A percentile compares a stretch with the other conserved stretches of the same genome.
Evolutionary conservation across 2,329 filamentous ascomycete species (phyloP).

Genomic region (Hymenotorrendiella dingleyae): DNA sequence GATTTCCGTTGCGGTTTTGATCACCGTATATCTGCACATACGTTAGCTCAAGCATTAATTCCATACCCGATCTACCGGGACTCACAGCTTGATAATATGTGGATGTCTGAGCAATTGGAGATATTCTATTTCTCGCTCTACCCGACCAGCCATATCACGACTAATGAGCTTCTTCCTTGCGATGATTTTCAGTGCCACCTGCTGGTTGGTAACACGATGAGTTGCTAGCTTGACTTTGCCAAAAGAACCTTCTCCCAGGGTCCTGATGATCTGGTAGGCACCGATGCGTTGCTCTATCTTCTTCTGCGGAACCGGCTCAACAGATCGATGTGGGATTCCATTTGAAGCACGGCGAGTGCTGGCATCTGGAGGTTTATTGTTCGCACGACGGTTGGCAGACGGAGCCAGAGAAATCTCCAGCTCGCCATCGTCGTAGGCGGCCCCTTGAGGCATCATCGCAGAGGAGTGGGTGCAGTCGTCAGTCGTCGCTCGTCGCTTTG

Average conservation of each 20-base stretch:
- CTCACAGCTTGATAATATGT: conserved; percentile 96
- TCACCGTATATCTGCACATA: conserved; percentile 74
- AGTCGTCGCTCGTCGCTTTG: conserved; percentile 12
- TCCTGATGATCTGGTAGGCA: conserved; percentile 85
- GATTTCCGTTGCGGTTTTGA: conserved; percentile 89
- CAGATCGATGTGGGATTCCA: conserved; percentile 17
- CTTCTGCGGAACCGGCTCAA: conserved; percentile 28
- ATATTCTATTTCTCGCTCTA: conserved; percentile 97
- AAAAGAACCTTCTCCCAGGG: conserved; percentile 93
- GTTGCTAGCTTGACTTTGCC: conserved; percentile 97
- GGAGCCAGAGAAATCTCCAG: conserved; percentile 70
- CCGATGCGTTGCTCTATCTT: conserved; percentile 79
- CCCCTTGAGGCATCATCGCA: conserved; percentile 26
- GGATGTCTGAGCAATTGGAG: conserved; percentile 91
- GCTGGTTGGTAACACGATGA: conserved; percentile 85
- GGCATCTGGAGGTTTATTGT: conserved; percentile 31
- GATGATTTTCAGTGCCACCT: conserved; percentile 97
- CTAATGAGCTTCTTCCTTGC: conserved; percentile 93
- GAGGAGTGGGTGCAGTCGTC: conserved; percentile 2
- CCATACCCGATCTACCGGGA: conserved; percentile 17
- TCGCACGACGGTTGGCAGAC: conserved; percentile 52
- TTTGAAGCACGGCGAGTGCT: conserved; percentile 22
- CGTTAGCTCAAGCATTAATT: conserved; percentile 21
- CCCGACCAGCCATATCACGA: conserved; percentile 93
- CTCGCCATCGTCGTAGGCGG: conserved; percentile 71